Conservation (phyloP, 768 basidiomycete genomes). For the Auriscalpium vulgare region DNA sequence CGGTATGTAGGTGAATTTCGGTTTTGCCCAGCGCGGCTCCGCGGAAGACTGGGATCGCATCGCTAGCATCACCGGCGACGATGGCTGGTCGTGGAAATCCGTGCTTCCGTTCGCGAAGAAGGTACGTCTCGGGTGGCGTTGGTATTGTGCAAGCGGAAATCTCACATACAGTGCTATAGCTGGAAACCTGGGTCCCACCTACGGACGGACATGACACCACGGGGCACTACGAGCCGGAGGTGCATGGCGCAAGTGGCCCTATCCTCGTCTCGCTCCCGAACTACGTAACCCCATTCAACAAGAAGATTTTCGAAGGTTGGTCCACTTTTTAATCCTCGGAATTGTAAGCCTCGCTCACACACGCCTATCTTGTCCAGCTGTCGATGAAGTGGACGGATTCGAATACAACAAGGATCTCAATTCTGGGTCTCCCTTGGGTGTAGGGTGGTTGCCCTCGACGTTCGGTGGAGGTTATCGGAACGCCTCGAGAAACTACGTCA, state of each 20-base stretch:
- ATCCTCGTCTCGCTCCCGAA: neutral
- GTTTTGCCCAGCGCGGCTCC: neutral
- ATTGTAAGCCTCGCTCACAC: no score
- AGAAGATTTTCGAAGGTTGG: neutral
- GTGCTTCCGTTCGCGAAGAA: neutral
- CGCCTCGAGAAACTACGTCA: neutral
- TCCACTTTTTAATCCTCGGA: neutral
- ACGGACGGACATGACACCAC: neutral
- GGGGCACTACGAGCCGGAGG: neutral
- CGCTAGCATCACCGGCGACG: constrained; percentile 4
- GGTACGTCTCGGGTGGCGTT: neutral
- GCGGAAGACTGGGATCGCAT: constrained; percentile 6
- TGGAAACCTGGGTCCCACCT: neutral
- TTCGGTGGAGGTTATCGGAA: neutral
- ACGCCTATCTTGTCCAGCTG: neutral
- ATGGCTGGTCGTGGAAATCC: constrained; percentile 5
- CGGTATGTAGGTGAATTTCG: neutral
- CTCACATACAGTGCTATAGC: neutral
- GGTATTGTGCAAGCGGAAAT: neutral
- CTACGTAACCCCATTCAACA: neutral
- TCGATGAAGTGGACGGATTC: neutral
- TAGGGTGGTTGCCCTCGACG: neutral
- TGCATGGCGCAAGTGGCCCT: neutral
- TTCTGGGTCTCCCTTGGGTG: neutral
- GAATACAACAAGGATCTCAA: neutral